These are phyloP conservation scores for Lecanosticta acicola DNA, from an alignment of 2,329 filamentous ascomycete species.

Conservation along the genomic window DNA sequence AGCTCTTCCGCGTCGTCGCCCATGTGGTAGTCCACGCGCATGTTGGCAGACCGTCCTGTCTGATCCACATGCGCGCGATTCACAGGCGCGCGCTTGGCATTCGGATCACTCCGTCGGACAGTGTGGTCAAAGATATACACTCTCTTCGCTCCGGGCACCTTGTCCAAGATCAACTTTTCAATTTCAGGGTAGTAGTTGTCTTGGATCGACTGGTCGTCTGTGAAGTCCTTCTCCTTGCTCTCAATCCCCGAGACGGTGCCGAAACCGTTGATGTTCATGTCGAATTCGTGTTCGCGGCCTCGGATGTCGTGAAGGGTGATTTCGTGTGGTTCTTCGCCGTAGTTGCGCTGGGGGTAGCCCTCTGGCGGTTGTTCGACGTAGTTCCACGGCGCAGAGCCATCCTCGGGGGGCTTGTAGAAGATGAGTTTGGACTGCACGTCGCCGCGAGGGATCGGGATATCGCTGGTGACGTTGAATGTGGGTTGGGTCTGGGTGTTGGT, in stretches of 20 bases:
- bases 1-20: slow-evolving; percentile 61
- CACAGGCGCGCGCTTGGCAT: slow-evolving; percentile 62
- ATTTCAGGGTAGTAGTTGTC: slow-evolving; percentile 79
- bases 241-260: slow-evolving; percentile 55
- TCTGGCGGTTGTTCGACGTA: slow-evolving; percentile 57
- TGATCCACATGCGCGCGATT: slow-evolving; percentile 77
- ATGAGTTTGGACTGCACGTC: slow-evolving; percentile 47
- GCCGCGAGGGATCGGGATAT: slow-evolving; percentile 49
- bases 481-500: slow-evolving; percentile 23
- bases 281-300: slow-evolving; percentile 60
- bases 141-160: slow-evolving; percentile 60
- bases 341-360: slow-evolving; percentile 62
- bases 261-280: slow-evolving; percentile 71
- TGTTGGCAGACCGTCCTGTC: slow-evolving; percentile 58
- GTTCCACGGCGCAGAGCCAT: slow-evolving; percentile 54
- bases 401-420: slow-evolving; percentile 26
- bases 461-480: slow-evolving; percentile 19
- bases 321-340: slow-evolving; percentile 43
- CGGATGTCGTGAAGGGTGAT: slow-evolving; percentile 68
- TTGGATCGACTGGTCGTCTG: slow-evolving; percentile 63
- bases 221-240: slow-evolving; percentile 54
- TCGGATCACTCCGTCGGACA: slow-evolving; percentile 60
- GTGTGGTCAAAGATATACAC: slow-evolving; percentile 85
- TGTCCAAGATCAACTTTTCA: slow-evolving; percentile 61
- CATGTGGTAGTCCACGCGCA: slow-evolving; percentile 64